phyloP scores from a whole-genome alignment of 2,329 filamentous ascomycete genomes.

The Fusarium sambucinum region DNA sequence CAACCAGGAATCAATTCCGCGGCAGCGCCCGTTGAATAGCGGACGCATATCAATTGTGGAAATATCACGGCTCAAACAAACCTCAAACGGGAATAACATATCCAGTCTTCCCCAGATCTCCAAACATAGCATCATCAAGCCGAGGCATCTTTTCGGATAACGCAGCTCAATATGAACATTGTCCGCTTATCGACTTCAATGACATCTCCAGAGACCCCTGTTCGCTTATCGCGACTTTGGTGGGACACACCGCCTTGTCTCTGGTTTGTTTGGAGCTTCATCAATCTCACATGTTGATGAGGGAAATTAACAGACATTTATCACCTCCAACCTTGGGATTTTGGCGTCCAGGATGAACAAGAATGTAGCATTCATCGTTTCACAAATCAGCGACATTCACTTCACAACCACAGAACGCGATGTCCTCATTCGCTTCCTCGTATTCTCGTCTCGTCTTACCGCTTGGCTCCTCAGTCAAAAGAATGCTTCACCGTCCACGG shows the following conservation, averaged over 20 bases:
- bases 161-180: neutral
- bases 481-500: neutral
- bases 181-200: neutral
- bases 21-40: neutral
- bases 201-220: neutral
- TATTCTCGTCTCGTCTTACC: slow-evolving; percentile 13
- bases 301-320: neutral
- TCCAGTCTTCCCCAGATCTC: neutral
- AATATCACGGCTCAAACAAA: neutral
- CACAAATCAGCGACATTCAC: neutral
- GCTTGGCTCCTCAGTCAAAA: slow-evolving; percentile 15
- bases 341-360: neutral
- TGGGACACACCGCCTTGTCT: slow-evolving; percentile 7
- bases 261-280: neutral
- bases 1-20: neutral
- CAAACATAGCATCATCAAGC: neutral
- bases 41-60: neutral
- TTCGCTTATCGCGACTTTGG: slow-evolving; percentile 11
- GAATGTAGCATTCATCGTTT: slow-evolving; percentile 1
- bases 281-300: neutral
- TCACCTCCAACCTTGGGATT: neutral
- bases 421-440: slow-evolving; percentile 12
- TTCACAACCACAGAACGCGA: slow-evolving; percentile 19
- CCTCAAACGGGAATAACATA: neutral
- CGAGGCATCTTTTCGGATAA: neutral